Base-by-base conservation (phyloP, 2,329 filamentous ascomycete genomes). In the Aspergillus phoenicis region DNA sequence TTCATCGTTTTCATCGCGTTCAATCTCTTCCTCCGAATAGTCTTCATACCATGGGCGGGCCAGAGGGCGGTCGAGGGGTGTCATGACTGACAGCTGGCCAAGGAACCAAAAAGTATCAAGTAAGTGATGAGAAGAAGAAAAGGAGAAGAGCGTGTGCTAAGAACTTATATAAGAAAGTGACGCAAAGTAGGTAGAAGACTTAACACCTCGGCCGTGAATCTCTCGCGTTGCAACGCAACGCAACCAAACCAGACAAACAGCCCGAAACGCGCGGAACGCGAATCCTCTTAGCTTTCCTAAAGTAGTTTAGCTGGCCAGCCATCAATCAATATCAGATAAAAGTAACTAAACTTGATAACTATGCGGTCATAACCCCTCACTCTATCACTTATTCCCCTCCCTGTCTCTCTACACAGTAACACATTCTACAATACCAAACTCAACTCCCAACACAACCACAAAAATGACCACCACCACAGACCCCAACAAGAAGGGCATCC, bases 221-320 rank as follows among this genome's bases (percentile, higher is more conserved):
- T 36, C 7, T 36, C 33, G 15, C 45, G 45, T 8, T 20, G 2
- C 20, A 20, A 20, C 28, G 28, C 10, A 30, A 30, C 28, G 26
- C 15, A n/a, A n/a, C 15, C 47, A 45, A 45, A 45, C 41, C 2
- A 45, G 41, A 24, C 41, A 45, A 45, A 45, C 47, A 30, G 15
- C n/a, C 17, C 41, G 13, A 33, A n/a, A 30, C 47, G 47, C 47
- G 26, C 26, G 24, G 68, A 68, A 66, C 66, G 61, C 52, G 59
- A 36, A 61, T 58, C 58, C 64, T 62, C 63, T 65, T 66, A 58
- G 51, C 53, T 66, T 70, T 57, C 71, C 70, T 70, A 64, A 71
- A 70, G 38, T 33, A 63, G 68, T 63, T 62, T 64, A 67, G 66
- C n/a, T 4, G 11, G 3, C 11, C 11, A 36, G 33, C 33, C 33